Base-by-base conservation (phyloP, 306 rosid genomes). In the Sechiopsis laciniata region DNA sequence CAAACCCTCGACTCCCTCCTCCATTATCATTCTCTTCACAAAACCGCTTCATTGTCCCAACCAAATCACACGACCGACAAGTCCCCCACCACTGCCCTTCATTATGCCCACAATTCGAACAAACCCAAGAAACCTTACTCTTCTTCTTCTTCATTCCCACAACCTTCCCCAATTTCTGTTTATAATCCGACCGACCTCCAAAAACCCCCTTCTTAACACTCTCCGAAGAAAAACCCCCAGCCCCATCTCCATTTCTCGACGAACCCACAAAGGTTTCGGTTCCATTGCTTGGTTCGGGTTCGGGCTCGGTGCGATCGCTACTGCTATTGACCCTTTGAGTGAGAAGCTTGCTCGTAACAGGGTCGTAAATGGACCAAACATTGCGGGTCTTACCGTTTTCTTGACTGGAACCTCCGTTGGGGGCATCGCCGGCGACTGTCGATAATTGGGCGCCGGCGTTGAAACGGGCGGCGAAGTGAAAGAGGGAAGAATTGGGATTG, bases 81-180 rank as follows among this genome's bases (percentile, higher is more conserved):
- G 65, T 54, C 0, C 97, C 98, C 90, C 88, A 86, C 98, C 98
- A 94, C 78, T 87, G 84, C 50, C 89, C 89, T 8, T 82, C 21
- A 1, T 80, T 19, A 72, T 86, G 48, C 42, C 98, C 98, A 54
- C 98, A 94, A 67, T 61, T 42, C 3, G 63, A 7, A 79, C 98
- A 94, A 46, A 94, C 95, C 94, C 94, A 94, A 26, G 76, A 73
- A 42, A 75, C 37, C 76, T 80, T 90, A 54, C 78, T 88, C 66
- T 75, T 85, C 57, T 70, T 68, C 73, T 77, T 85, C 82, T 59
- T 88, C 21, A 8, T 81, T 66, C 81, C 82, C 22, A 35, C 45
- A 1, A 48, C 40, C 11, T 45, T 74, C 73, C 62, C 60, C 55
- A 55, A 14, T 56, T 68, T 79, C 10, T 21, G 63, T 55, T 54